A percentile compares a stretch with the other conserved stretches of the same genome.
phyloP scores from a whole-genome alignment of 208 protist genomes.

The Jaenimonas drosophilae region DNA sequence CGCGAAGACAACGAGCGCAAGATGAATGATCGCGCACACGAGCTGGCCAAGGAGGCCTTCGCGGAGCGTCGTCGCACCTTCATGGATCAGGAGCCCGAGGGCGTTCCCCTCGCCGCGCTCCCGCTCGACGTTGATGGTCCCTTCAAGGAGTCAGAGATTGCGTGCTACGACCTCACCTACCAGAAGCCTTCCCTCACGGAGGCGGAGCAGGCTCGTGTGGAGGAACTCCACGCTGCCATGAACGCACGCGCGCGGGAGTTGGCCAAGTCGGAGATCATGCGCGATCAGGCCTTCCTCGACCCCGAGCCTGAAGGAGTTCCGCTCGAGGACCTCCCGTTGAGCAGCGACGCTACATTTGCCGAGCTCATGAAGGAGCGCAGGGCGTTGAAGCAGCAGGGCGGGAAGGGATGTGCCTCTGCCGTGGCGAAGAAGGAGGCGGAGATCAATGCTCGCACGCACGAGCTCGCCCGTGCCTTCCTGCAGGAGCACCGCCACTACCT shows the following conservation, averaged over 20 bases:
- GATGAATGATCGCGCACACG: conserved; percentile 56
- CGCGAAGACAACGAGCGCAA: conserved; percentile 23
- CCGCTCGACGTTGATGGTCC: conserved; percentile 62
- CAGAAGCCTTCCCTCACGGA: conserved; percentile 25
- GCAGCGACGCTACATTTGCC: conserved; percentile 49
- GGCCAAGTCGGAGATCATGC: conserved; percentile 34
- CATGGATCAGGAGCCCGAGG: conserved; percentile 54
- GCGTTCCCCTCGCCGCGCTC: conserved; percentile 45
- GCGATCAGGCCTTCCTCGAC: conserved; percentile 60
- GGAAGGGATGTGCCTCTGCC: conserved; percentile 16
- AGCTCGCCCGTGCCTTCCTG: conserved; percentile 47
- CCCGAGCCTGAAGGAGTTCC: conserved; percentile 77
- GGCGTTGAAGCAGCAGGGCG: conserved; percentile 41
- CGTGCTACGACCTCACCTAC: conserved; percentile 32
- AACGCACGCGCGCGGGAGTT: conserved; percentile 47
- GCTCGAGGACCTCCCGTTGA: conserved; percentile 42
- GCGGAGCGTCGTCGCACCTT: conserved; percentile 42
- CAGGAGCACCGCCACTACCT: conserved; percentile 62
- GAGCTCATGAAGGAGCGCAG: conserved; percentile 57
- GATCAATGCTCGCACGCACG: conserved; percentile 70
- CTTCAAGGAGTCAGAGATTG: conserved; percentile 72
- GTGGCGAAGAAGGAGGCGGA: conserved; percentile 42
- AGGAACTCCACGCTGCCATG: too few relatives aligned
- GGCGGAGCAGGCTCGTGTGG: conserved; percentile 31
- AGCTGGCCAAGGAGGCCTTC: conserved; percentile 48